phyloP scores from a whole-genome alignment of 2,329 filamentous ascomycete species.

The Venturia carpophila region DNA sequence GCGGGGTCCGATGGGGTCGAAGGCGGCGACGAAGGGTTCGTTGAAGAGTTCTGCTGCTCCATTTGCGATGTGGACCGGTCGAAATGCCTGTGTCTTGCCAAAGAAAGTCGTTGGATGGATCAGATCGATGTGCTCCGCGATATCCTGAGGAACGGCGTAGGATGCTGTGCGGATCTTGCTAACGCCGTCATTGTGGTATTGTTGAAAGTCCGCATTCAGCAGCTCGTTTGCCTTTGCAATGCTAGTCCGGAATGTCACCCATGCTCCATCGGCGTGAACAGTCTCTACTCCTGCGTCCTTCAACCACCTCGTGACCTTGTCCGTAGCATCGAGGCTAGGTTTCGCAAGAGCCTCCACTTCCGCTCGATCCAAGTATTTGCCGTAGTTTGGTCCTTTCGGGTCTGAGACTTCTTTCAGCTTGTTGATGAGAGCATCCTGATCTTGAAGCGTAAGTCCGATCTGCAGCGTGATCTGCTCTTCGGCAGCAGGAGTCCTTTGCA shows the following conservation, averaged over 20 bases:
- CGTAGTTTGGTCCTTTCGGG: constrained; percentile 41
- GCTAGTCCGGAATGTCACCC: constrained; percentile 38
- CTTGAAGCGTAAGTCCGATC: constrained; percentile 28
- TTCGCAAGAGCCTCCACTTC: constrained; percentile 39
- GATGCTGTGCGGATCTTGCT: constrained; percentile 46
- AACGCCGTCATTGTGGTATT: constrained; percentile 35
- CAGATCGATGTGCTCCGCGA: constrained; percentile 50
- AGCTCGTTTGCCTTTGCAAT: constrained; percentile 38
- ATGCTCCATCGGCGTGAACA: constrained; percentile 32
- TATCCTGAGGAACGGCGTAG: constrained; percentile 53
- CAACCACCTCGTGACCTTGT: constrained; percentile 39
- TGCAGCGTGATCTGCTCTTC: constrained; percentile 26
- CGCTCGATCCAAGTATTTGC: constrained; percentile 40
- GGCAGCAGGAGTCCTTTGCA: constrained; percentile 11
- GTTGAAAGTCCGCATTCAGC: constrained; percentile 42
- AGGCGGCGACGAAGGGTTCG: constrained; percentile 5
- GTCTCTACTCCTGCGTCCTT: constrained; percentile 30
- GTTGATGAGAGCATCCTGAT: constrained; percentile 32
- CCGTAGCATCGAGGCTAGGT: constrained; percentile 32
- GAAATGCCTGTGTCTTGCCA: constrained; percentile 17
- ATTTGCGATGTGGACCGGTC: constrained; percentile 9
- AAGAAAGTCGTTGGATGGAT: constrained; percentile 54
- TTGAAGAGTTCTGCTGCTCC: constrained; percentile 6
- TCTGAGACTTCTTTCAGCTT: constrained; percentile 38
- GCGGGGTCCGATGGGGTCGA: not conserved